These are phyloP conservation scores for Diaporthe vexans DNA, from an alignment of 2,329 filamentous ascomycete genomes.

Conservation along the genomic window DNA sequence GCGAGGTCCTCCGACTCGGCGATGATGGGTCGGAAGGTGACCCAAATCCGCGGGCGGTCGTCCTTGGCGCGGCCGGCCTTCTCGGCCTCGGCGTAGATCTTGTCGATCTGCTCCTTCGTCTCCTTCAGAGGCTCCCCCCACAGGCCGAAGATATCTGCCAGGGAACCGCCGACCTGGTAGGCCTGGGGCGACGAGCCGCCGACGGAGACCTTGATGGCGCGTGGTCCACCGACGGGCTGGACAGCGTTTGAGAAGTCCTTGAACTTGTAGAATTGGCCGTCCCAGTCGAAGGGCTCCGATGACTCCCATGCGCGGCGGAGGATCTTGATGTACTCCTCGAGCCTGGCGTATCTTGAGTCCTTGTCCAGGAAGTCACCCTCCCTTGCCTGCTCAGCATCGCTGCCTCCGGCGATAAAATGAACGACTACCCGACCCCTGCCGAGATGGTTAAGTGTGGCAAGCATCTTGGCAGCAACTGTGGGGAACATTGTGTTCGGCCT, in stretches of 20 bases:
- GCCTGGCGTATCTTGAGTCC: constrained; percentile 68
- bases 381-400: constrained; percentile 70
- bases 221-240: constrained; percentile 61
- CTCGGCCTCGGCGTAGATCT: constrained; percentile 70
- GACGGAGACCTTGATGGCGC: constrained; percentile 69
- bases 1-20: constrained; percentile 74
- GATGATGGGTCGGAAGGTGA: constrained; percentile 73
- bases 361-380: constrained; percentile 73
- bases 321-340: constrained; percentile 74
- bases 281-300: constrained; percentile 71
- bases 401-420: constrained; percentile 74
- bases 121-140: constrained; percentile 76
- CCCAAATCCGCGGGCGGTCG: constrained; percentile 72
- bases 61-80: constrained; percentile 63
- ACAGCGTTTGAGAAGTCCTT: constrained; percentile 69
- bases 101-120: constrained; percentile 73
- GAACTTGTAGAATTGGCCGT: constrained; percentile 71
- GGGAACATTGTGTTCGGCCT: constrained; percentile 74
- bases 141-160: constrained; percentile 74
- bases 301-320: constrained; percentile 71
- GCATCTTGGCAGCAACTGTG: constrained; percentile 72
- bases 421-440: constrained; percentile 70
- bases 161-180: constrained; percentile 69
- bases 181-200: constrained; percentile 71
- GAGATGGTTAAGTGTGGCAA: constrained; percentile 73